These are phyloP conservation scores for Pythium rishiriense DNA, from an alignment of 352 stramenopile genomes.

Conservation along the genomic window DNA sequence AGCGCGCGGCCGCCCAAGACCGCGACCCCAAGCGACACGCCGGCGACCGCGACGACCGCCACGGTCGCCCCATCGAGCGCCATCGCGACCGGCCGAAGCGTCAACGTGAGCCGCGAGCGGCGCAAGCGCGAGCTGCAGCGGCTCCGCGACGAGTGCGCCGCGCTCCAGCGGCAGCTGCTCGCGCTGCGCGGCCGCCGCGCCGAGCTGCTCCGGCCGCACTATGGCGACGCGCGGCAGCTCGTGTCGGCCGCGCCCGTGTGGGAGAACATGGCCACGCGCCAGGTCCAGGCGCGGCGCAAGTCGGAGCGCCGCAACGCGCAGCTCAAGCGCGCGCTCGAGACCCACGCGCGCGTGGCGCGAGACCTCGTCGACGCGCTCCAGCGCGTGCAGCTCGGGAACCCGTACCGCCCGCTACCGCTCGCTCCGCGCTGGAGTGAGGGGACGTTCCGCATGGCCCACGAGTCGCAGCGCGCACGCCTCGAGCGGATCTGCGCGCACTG, in stretches of 20 bases:
- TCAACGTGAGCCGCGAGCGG: conserved; percentile 25
- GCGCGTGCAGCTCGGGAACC: conserved; percentile 3
- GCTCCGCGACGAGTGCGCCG: conserved; percentile 25
- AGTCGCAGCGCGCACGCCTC: background rate
- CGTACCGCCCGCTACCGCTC: background rate
- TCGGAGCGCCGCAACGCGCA: conserved; percentile 20
- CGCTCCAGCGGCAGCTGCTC: conserved; percentile 31
- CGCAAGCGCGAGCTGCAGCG: conserved; percentile 35
- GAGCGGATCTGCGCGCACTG: background rate
- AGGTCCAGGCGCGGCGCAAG: conserved; percentile 21
- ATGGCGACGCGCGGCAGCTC: conserved; percentile 9
- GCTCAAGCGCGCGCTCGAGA: conserved; percentile 11
- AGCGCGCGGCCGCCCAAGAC: background rate
- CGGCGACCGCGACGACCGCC: background rate
- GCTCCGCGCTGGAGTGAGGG: no score
- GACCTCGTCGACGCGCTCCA: conserved; percentile 16
- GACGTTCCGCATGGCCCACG: background rate
- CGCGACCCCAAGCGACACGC: no score
- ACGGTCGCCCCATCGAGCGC: background rate
- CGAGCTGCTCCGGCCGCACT: conserved; percentile 16
- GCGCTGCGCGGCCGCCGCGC: conserved; percentile 20
- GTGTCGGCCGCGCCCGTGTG: conserved; percentile 20
- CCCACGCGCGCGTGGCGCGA: conserved; percentile 7
- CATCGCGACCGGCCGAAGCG: background rate
- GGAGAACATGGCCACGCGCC: conserved; percentile 28